A percentile compares a stretch with the other conserved stretches of the same genome.
Conservation (phyloP, 306 rosid genomes). For the Prunus kanzakura region DNA sequence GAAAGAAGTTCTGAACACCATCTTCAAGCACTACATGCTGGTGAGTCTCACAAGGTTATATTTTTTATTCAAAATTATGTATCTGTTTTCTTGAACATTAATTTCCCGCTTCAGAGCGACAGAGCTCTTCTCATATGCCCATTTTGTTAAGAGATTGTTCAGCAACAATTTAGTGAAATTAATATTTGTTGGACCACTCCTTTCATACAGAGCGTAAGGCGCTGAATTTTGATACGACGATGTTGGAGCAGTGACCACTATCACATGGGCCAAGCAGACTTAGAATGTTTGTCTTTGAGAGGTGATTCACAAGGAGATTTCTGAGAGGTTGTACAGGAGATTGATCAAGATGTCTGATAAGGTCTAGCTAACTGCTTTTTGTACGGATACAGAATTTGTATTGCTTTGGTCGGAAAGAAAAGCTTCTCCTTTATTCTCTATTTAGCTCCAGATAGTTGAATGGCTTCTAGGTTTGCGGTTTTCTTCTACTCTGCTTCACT, state of each 20-base stretch:
- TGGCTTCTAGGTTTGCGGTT: not conserved
- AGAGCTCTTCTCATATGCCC: not conserved
- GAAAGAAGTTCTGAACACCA: slow-evolving; percentile 27
- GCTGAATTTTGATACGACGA: not conserved
- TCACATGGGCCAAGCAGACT: not conserved
- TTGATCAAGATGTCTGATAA: not conserved
- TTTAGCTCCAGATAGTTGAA: not conserved
- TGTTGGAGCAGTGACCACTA: not conserved
- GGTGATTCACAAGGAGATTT: not conserved
- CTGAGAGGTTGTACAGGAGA: not conserved
- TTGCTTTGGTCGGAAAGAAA: not conserved
- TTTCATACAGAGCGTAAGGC: slow-evolving; percentile 4
- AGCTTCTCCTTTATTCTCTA: not conserved
- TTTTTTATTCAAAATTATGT: slow-evolving; percentile 5
- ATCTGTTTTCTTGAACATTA: not conserved
- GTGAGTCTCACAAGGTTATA: slow-evolving; percentile 33
- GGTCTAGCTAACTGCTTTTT: not conserved
- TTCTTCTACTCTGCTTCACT: not conserved
- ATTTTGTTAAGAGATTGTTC: not conserved
- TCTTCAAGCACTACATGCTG: slow-evolving; percentile 34
- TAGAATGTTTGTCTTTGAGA: not conserved
- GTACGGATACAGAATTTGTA: not conserved
- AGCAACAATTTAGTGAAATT: not conserved
- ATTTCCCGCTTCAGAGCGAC: not conserved
- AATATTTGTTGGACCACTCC: not conserved